Base-by-base conservation (phyloP, 1,284 basidiomycete species). In the Microbotryum scabiosae region DNA sequence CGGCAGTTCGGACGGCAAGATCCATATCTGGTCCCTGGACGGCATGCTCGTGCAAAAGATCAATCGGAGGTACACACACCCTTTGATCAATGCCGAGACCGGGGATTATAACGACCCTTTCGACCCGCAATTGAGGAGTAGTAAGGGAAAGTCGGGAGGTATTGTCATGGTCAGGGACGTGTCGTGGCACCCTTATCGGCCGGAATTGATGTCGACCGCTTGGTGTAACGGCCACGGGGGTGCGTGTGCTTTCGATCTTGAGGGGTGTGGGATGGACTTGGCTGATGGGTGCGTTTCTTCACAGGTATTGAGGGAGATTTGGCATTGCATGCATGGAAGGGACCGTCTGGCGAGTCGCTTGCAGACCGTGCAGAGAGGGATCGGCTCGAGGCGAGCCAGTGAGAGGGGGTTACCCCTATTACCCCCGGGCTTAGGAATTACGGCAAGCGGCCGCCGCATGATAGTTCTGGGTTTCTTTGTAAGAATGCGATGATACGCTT, bases 21-120 rank as follows among this genome's bases (percentile, higher is more conserved):
- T 92, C 57, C 89, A 91, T 73, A 90, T 98, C 62, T 98, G 92
- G 90, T 89, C 88, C 1, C 78, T 98, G 52, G 94, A 97, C 73
- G 94, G 94, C 8, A 81, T 81, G 25, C 76, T 90, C 23, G 85
- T 87, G 21, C 84, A 91, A 77, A 82, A 91, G 8, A 78, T 98
- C 41, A 89, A 98, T 74, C 84, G 94, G 26, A 80, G 84, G 23
- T 79, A 84, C 61, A 85, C 86, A 0, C 71, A 85, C n/a, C 84
- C 90, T 0, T 83, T 93, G 72, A 76, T 82, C 25, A 59, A 68
- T 81, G 78, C 25, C 16, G 44, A 36, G 51, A 64, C 30, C 59
- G 70, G 63, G 16, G 63, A 65, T 51, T 72, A 72, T 61, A 61
- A 59, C 46, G 71, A 61, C 73, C 75, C 71, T 66, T 62, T 49